Base-by-base conservation (phyloP, 768 basidiomycete genomes). In the Leccinum ochraceum region DNA sequence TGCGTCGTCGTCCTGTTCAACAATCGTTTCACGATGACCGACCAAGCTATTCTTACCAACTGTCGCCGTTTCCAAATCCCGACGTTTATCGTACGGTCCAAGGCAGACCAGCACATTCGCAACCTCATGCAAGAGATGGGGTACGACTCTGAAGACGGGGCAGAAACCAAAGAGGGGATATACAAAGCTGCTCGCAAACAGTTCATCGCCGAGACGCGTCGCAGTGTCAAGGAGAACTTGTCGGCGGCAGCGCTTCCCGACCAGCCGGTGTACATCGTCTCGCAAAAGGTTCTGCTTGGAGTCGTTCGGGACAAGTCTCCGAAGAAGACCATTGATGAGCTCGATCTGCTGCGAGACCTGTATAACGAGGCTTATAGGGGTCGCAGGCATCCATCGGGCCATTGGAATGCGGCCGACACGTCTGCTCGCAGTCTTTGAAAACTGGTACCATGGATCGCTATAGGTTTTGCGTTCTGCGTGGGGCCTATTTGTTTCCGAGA, bases 81-180 rank as follows among this genome's bases (percentile, higher is more conserved):
- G 13, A 67, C 70, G 0, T 71, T 73, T 53, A 72, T 78, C 34
- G 70, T 76, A 24, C 72, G 76, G 22, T 77, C 77, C 1, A 76
- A 78, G 62, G 66, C 77, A 1, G 74, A 77, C 49, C 71, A 70
- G 22, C 68, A 75, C 46, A 72, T 75, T 36, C 66, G 37, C 13
- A 66, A 70, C 53, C 42, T 74, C 42, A 65, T 70, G 66, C 60
- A 32, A 28, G 71, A 74, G 30, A 63, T 60, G 63, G 72, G 63
- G 36, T 74, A 34, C 4, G 68, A 72, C 39, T 70, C 64, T 9
- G 71, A 72, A n/a, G 56, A 54, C 5, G 69, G 61, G 13, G 10
- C n/a, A 4, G 60, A 60, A 10, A 63, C 56, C 3, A 68, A 57
- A n/a, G 64, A 71, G 11, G 30, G 54, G 3, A 52, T 62, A 6